Evolutionary conservation across 805 yeast species (phyloP).

Genomic region (Yarrowia deformans): DNA sequence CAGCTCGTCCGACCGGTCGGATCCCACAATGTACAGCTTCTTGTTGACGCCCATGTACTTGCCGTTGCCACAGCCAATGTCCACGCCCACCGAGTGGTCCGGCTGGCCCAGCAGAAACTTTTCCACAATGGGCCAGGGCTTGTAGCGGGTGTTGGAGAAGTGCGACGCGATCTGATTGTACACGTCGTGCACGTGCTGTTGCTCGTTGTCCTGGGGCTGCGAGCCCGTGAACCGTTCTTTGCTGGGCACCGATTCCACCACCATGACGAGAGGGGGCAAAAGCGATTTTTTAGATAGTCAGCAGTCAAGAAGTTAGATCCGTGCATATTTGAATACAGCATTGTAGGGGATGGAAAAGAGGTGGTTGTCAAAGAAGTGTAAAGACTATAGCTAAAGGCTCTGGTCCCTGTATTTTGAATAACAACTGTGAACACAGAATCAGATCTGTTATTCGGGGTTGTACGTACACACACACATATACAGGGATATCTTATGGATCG

Average conservation of each 20-base stretch:
- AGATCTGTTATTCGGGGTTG: too few relatives aligned
- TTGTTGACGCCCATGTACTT: conserved; percentile 80
- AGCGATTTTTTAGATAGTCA: background rate
- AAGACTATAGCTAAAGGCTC: too few relatives aligned
- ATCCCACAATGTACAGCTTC: conserved; percentile 73
- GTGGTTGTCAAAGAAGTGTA: too few relatives aligned
- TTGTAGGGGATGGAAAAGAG: too few relatives aligned
- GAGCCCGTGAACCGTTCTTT: conserved; percentile 13
- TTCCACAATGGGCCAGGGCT: conserved; percentile 96
- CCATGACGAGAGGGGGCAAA: background rate
- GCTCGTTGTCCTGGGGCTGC: conserved; percentile 66
- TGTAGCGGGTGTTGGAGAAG: conserved; percentile 91
- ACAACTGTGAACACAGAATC: too few relatives aligned
- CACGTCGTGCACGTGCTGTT: conserved; percentile 84
- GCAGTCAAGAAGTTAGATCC: background rate
- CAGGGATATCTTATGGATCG: too few relatives aligned
- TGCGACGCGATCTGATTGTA: conserved; percentile 92
- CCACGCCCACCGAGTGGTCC: conserved; percentile 76
- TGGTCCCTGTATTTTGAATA: too few relatives aligned
- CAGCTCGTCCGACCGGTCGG: conserved; percentile 53
- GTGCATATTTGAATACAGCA: background rate
- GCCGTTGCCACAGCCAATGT: conserved; percentile 98
- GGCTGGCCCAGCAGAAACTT: conserved; percentile 61
- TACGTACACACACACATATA: too few relatives aligned
- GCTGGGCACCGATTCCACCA: conserved; percentile 34